Base-by-base conservation (phyloP, 1,284 basidiomycete species). In the Malassezia sp. region DNA sequence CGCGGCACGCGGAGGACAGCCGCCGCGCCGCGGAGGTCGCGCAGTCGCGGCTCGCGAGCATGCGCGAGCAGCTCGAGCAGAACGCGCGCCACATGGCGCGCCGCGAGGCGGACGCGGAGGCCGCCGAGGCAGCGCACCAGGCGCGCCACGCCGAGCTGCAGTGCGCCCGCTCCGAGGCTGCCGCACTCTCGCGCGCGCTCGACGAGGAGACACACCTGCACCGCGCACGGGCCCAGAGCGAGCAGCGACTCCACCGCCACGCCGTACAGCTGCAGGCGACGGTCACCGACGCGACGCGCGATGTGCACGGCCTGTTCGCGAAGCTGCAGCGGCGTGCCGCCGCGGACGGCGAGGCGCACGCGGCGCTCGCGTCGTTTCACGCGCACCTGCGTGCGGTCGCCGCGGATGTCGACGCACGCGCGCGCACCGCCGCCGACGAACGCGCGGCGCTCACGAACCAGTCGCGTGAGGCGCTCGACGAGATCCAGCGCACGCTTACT, bases 171-270 rank as follows among this genome's bases (percentile, higher is more conserved):
- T 40, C 51, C 8, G 52, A 53, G 33, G 59, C 54, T 9, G 48
- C 39, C 12, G 48, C 45, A 38, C 53, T 57, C 26, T 29, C 38
- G 23, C 6, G 49, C 48, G 52, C 53, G 17, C 45, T 57, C n/a
- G 49, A 59, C 29, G 50, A 67, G 78, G 78, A 66, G 75, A 77
- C 42, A 75, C 74, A 60, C 70, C 88, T 52, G 73, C 76, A 45
- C 72, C 75, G 83, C 57, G 84, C 84, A 0, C 83, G 85, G 69
- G 79, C 82, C 66, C 74, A 76, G 29, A 88, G 80, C 17, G 89
- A 95, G 72, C 73, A 73, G 24, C 72, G 73, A 38, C 71, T 95
- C 37, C 78, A 90, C 60, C 72, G 71, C 8, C 78, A 90, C 3
- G 88, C 89, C 0, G 71, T 65, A 18, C 78, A 77, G 5, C 72